Evolutionary conservation across 2,329 filamentous ascomycete genomes (phyloP), one percentile per base, ranked within the genome.

Genomic region (Pseudogymnoascus sp.): DNA sequence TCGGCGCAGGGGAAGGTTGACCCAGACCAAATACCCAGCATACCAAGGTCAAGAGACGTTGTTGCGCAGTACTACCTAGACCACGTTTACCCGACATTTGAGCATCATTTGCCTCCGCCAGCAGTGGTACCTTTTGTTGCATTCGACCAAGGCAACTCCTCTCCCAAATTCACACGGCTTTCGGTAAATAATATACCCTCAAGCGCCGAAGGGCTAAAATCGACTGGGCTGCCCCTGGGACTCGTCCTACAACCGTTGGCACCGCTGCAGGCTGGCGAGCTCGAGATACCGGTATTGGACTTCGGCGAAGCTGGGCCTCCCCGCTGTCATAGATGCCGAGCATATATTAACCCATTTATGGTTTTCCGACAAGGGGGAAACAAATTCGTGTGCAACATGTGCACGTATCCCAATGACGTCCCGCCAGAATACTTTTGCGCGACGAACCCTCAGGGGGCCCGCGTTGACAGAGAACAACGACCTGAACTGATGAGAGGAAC

Each of bases 331-430:
- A 84, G 95, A 77, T 99, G 95, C 79, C 85, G 95, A 73, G 89
- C 93, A 13, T 99, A 99, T 77, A 96, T 99, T 78, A 99, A 99
- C 73, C 95, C 95, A 1, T 99, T 99, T 74, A 97, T 99, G 95
- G 90, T 93, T 73, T 99, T 99, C 82, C 85, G 89, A 64, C 88
- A 89, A 15, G 93, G 93, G 38, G 95, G 95, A 64, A 96, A 93
- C 78, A 96, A 96, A 74, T 96, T 96, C 74, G 91, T 96, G 61
- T 99, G 95, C 79, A 99, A 99, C 73, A 90, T 99, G 77, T 99
- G 95, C 78, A 95, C 90, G 21, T 96, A 97, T 74, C 92, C 95
- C 60, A 99, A 97, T 74, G 95, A 99, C 72, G 96, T 96, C 0
- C 81, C 91, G 0, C 78, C 90, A 1, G 93, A 97, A 73, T 99